A percentile compares a stretch with the other conserved stretches of the same genome.
These are phyloP conservation scores for Quercus aquifolioides DNA, from an alignment of 306 rosid genomes.

Conservation along the genomic window DNA sequence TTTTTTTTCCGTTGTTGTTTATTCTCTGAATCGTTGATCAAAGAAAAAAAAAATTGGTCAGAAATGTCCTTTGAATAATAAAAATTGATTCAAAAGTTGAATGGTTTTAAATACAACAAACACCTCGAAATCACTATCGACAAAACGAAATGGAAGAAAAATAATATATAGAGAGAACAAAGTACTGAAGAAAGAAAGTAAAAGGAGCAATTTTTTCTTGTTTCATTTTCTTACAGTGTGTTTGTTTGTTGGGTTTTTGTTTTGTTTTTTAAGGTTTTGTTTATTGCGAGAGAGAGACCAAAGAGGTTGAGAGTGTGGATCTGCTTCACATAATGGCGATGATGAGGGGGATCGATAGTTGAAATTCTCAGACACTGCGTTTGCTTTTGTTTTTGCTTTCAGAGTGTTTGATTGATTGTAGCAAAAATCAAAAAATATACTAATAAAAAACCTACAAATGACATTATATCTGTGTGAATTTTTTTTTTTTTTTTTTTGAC, in stretches of 20 bases:
- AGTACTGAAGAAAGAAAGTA: background rate
- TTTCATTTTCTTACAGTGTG: background rate
- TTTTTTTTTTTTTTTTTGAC: too few species aligned
- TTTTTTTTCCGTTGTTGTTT: background rate
- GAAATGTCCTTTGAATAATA: background rate
- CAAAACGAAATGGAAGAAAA: slow-evolving; percentile 6
- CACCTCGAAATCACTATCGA: slow-evolving; percentile 15
- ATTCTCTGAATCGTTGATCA: background rate
- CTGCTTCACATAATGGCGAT: background rate
- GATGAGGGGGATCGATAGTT: background rate
- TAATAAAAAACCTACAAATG: too few species aligned
- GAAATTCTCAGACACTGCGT: background rate
- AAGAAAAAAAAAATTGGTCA: background rate
- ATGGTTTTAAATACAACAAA: background rate
- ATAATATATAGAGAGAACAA: background rate
- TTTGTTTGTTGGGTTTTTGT: background rate
- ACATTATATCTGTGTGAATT: background rate
- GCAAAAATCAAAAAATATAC: background rate
- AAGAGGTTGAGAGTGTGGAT: background rate
- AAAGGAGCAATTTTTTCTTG: background rate
- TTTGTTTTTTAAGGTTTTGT: background rate
- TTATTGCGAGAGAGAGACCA: background rate
- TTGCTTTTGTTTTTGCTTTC: background rate
- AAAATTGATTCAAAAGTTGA: too few species aligned
- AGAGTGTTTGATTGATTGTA: background rate